Evolutionary conservation across 1,284 basidiomycete genomes (phyloP), one percentile per base, ranked within the genome.

Genomic region (Boletus smithii): DNA sequence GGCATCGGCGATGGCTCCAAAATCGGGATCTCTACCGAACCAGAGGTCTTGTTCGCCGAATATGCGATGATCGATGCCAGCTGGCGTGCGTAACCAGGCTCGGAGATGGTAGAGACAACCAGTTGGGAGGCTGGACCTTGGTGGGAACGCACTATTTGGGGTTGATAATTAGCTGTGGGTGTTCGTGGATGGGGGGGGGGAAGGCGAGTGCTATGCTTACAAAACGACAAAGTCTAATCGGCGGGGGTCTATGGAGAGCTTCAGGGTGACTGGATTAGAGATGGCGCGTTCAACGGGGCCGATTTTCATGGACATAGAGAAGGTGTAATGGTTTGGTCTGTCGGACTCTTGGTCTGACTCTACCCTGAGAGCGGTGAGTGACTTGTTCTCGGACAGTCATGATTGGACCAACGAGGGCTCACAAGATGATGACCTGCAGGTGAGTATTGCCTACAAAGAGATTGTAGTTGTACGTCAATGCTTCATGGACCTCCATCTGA

Each of bases 21-120:
- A 83, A 55, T 83, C 77, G 4, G 77, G 77, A 54, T 83, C 79
- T 56, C 69, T 76, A 10, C 76, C 80, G 8, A 83, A 62, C 79
- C 79, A 82, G 20, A 83, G 56, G 18, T 80, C 76, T 53, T 80
- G 78, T 17, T 77, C 76, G 32, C 72, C 72, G 54, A 83, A 83
- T 37, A 83, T 46, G 23, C 79, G 73, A 49, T 81, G 81, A 48
- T 82, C 77, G 18, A 78, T 63, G 9, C 68, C 72, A 30, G 73
- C 73, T 3, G 34, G 20, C 4, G 69, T 70, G 9, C 76, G 71
- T 31, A 83, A 62, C 81, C 81, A 83, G 14, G 82, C 75, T 0
- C 81, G 77, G 24, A 83, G 63, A 11, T 75, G 73, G 62, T 70
- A 76, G 3, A 81, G 59, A 44, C 72, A 75, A 0, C 73, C 75